Conservation (phyloP, 176 grass and related monocot genomes). For the Calamus simplicifolius region DNA sequence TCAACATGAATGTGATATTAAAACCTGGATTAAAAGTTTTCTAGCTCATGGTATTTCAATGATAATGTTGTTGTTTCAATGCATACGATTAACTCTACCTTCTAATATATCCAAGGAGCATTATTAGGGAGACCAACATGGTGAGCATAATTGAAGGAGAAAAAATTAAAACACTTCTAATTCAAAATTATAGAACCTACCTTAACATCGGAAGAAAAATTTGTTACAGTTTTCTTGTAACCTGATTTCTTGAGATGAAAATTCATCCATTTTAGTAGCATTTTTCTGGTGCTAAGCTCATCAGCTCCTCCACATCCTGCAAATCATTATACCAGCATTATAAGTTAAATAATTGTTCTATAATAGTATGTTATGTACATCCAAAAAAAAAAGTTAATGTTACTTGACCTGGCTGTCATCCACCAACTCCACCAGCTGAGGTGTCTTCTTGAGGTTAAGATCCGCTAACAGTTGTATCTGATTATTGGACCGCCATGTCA, state of each 20-base stretch:
- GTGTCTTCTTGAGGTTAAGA: slow-evolving; percentile 97
- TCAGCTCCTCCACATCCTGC: slow-evolving; percentile 92
- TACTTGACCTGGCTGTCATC: slow-evolving; percentile 71
- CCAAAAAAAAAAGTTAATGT: neutral
- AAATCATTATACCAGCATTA: slow-evolving; percentile 17
- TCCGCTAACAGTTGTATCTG: slow-evolving; percentile 99
- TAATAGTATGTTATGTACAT: neutral
- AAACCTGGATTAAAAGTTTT: no score
- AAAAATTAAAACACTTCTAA: no score
- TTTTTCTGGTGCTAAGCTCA: slow-evolving; percentile 81
- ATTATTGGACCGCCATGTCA: slow-evolving; percentile 1
- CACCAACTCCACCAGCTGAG: slow-evolving; percentile 84
- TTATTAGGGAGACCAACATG: no score
- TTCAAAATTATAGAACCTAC: slow-evolving; percentile 21
- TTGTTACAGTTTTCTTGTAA: slow-evolving; percentile 96
- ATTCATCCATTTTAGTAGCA: slow-evolving; percentile 98
- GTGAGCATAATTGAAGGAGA: no score
- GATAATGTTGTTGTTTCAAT: no score
- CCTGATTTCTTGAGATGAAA: slow-evolving; percentile 96
- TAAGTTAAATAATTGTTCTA: no score
- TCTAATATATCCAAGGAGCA: no score
- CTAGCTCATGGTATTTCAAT: no score
- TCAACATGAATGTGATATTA: no score
- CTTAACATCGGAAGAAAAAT: slow-evolving; percentile 99
- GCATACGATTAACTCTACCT: no score